phyloP scores from a whole-genome alignment of 345 rosid species.

The Salix udensis region DNA sequence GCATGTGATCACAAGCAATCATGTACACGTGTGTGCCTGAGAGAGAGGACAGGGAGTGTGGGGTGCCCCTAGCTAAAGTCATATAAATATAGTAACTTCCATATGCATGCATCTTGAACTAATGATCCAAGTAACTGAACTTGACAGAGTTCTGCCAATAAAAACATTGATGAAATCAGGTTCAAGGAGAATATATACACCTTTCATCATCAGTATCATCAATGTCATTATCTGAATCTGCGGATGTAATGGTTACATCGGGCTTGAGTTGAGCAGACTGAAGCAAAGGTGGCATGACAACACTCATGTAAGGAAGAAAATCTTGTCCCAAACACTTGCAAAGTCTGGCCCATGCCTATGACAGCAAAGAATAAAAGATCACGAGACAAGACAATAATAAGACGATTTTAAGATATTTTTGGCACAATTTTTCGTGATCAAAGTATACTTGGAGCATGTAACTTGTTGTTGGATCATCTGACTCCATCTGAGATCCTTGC shows the following conservation, averaged over 20 bases:
- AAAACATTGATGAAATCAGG: not conserved
- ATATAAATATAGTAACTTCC: not conserved
- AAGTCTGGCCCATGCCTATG: constrained; percentile 98
- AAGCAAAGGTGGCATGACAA: constrained; percentile 98
- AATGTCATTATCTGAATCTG: constrained; percentile 91
- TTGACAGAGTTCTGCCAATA: not conserved
- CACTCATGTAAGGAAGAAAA: constrained; percentile 94
- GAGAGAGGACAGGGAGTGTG: not conserved
- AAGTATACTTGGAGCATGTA: constrained; percentile 88
- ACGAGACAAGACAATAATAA: constrained; percentile 1
- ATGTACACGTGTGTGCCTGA: not conserved
- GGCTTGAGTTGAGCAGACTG: constrained; percentile 99
- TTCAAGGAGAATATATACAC: constrained; percentile 31
- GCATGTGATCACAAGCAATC: not conserved
- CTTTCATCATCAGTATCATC: constrained; percentile 97
- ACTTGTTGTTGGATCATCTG: constrained; percentile 97
- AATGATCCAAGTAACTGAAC: not conserved
- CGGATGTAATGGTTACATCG: constrained; percentile 95
- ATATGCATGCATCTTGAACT: not conserved
- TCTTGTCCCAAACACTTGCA: constrained; percentile 99
- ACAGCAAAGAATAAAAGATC: constrained; percentile 11
- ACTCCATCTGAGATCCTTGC: constrained; percentile 96
- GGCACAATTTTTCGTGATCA: not conserved
- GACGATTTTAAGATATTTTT: not conserved
- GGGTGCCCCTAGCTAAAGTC: not conserved